A percentile compares a stretch with the other conserved stretches of the same genome.
These are phyloP conservation scores for Venturia effusa DNA, from an alignment of 2,329 filamentous ascomycete species.

Conservation along the genomic window DNA sequence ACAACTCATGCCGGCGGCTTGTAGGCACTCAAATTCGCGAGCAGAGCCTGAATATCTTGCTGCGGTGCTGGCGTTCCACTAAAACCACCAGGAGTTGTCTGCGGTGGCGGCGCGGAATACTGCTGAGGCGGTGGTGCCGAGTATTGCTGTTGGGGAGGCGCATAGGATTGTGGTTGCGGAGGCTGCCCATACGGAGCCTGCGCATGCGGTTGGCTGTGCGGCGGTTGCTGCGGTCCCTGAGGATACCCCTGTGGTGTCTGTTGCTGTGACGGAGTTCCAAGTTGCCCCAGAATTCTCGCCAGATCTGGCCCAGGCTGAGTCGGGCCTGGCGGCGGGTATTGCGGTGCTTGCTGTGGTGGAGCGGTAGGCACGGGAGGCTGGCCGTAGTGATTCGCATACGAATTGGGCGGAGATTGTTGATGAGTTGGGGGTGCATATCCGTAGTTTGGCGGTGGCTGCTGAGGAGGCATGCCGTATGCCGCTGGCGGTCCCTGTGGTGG, in stretches of 20 bases:
- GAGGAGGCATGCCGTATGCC: constrained; percentile 3
- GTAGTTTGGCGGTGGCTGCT: neutral
- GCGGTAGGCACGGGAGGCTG: neutral
- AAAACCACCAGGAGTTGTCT: neutral
- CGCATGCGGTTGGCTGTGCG: neutral
- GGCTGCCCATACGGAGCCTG: neutral
- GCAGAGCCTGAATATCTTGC: constrained; percentile 4
- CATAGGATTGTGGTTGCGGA: neutral
- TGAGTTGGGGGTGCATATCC: neutral
- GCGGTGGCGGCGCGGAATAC: neutral
- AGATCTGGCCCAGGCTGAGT: constrained; percentile 1
- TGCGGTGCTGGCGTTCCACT: neutral
- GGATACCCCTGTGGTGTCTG: neutral
- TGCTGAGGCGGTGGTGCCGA: neutral
- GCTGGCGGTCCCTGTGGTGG: neutral
- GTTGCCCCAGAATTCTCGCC: constrained; percentile 6
- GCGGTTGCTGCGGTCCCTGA: neutral
- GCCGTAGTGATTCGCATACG: neutral
- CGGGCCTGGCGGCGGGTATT: neutral
- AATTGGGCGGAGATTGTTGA: neutral
- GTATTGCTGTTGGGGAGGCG: neutral
- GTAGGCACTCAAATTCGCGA: constrained; percentile 7
- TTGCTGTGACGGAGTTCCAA: neutral
- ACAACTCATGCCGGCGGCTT: constrained; percentile 3
- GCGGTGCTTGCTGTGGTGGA: neutral